Base-by-base conservation (phyloP, 1,284 basidiomycete genomes). In the Porphyrellus sp. region DNA sequence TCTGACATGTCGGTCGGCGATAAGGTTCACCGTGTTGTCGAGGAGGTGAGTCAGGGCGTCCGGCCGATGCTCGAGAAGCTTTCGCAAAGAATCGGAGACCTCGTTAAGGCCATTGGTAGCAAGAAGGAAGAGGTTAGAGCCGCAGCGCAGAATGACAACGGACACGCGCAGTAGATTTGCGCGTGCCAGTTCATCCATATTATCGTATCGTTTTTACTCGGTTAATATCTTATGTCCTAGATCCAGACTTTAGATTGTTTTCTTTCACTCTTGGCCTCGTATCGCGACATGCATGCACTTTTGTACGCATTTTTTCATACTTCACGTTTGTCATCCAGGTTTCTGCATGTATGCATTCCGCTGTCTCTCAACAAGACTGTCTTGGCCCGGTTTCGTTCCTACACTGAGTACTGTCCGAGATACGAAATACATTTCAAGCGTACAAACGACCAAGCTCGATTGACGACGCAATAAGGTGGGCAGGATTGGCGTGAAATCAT, bases 1-100 rank as follows among this genome's bases (percentile, higher is more conserved):
- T 72, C 80, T 44, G 76, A 85, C 49, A 63, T 81, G n/a, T 74
- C 83, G 0, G 53, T 85, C 5, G 74, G 77, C 41, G 83, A 85
- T 50, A 87, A 86, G 72, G 76, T 80, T 23, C 59, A 67, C 38
- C 77, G 76, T 51, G 70, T 86, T n/a, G 68, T 74, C n/a, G 71
- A 74, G 41, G 79, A 85, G 53, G 82, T 87, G 21, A 75, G 73
- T 59, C 76, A 79, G 28, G 77, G 77, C 34, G 79, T 86, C 23
- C 72, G 72, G 37, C 86, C 86, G 18, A 63, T 86, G 50, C 73
- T 88, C 13, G 82, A 71, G 40, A 69, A 64, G 21, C 42, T 68
- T 8, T 40, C 56, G n/a, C 68, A 68, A 37, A 46, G 63, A 37
- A 64, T 68, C 13, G 35, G 59, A 7, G 69, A 68, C 4, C 52